phyloP scores from a whole-genome alignment of 2,329 filamentous ascomycete genomes.

The Aureobasidium sp. region DNA sequence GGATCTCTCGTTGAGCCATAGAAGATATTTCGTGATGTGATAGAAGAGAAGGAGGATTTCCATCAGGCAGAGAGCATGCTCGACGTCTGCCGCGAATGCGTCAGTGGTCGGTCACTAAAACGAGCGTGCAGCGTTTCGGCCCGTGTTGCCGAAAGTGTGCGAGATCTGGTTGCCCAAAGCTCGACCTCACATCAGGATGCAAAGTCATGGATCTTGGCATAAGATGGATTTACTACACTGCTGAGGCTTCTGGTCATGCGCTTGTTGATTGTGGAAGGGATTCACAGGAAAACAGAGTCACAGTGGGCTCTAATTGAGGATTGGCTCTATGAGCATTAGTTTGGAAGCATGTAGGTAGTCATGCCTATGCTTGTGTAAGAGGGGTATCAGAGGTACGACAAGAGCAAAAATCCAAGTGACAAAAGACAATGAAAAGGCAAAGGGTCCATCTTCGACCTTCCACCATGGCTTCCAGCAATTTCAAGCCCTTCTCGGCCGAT shows the following conservation, averaged over 20 bases:
- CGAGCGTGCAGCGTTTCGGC: constrained; percentile 1
- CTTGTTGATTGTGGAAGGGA: too few relatives aligned
- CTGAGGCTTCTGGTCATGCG: too few relatives aligned
- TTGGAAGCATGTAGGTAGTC: too few relatives aligned
- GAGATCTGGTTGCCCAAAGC: background rate
- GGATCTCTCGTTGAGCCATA: constrained; percentile 21
- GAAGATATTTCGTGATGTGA: background rate
- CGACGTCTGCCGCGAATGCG: background rate
- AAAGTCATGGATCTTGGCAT: too few relatives aligned
- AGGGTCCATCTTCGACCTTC: background rate
- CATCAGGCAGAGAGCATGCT: background rate
- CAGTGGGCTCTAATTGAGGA: too few relatives aligned
- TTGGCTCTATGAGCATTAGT: too few relatives aligned
- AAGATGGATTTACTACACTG: too few relatives aligned
- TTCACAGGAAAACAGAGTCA: too few relatives aligned
- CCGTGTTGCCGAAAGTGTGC: background rate
- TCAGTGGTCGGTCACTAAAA: background rate
- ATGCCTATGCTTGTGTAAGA: background rate
- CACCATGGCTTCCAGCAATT: background rate
- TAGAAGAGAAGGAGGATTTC: too few relatives aligned
- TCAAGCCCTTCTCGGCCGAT: background rate
- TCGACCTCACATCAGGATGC: too few relatives aligned
- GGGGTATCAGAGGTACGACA: constrained; percentile 4
- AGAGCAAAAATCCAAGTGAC: constrained; percentile 7
- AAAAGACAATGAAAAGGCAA: background rate